Evolutionary conservation across 2,329 filamentous ascomycete genomes (phyloP).

Genomic region (Penicillium sp.): DNA sequence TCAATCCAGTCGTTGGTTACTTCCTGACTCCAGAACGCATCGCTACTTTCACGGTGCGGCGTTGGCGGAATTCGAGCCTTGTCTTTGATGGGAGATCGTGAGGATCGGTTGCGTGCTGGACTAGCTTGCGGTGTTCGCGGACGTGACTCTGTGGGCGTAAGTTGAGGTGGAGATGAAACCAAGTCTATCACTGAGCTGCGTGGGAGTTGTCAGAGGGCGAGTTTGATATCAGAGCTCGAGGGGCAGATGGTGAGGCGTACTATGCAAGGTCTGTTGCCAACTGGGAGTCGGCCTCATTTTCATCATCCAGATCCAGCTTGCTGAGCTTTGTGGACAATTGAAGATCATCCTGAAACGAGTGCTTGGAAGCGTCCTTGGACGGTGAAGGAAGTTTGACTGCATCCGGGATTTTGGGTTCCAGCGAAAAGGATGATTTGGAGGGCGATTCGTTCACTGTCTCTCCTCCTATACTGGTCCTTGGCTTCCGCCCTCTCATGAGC

Average conservation of each 20-base stretch:
- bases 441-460: conserved; percentile 2
- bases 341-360: conserved; percentile 21
- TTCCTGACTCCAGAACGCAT: conserved; percentile 55
- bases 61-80: conserved; percentile 48
- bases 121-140: conserved; percentile 44
- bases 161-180: background rate
- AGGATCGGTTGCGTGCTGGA: conserved; percentile 38
- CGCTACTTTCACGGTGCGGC: conserved; percentile 50
- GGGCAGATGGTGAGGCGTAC: conserved; percentile 18
- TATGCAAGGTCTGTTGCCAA: conserved; percentile 15
- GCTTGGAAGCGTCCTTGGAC: conserved; percentile 15
- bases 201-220: conserved; percentile 14
- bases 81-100: conserved; percentile 51
- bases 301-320: conserved; percentile 19
- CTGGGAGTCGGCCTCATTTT: conserved; percentile 22
- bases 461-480: conserved; percentile 3
- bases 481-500: conserved; percentile 37
- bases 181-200: conserved; percentile 9
- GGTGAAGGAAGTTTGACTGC: conserved; percentile 16
- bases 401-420: conserved; percentile 23
- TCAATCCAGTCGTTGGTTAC: conserved; percentile 56
- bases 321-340: conserved; percentile 25
- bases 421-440: background rate
- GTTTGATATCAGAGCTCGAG: background rate
- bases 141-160: background rate